Percentiles rank a stretch among this genome's conserved stretches.
These are phyloP conservation scores for Blastobotrys aristatus DNA, from an alignment of 1,139 yeast species.

Conservation along the genomic window DNA sequence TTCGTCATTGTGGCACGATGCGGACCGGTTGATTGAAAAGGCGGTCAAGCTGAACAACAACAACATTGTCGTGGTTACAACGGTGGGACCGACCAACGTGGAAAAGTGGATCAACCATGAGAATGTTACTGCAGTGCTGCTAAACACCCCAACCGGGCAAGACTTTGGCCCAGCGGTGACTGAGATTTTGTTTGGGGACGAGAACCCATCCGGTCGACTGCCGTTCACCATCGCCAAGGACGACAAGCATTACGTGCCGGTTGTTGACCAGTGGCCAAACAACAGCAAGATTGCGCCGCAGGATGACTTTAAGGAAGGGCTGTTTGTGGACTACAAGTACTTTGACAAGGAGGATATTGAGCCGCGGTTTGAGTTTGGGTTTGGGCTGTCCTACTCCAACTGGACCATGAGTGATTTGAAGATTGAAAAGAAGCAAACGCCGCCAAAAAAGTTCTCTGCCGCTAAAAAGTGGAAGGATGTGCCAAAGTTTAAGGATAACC, in stretches of 20 bases:
- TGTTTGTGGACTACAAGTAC: constrained; percentile 45
- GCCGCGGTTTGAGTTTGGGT: constrained; percentile 60
- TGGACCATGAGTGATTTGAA: constrained; percentile 1
- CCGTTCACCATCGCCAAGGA: constrained; percentile 63
- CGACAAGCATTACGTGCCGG: constrained; percentile 50
- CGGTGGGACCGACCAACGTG: constrained; percentile 57
- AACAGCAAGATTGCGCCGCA: constrained; percentile 47
- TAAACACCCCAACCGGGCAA: constrained; percentile 56
- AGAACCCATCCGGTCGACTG: constrained; percentile 56
- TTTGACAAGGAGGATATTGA: constrained; percentile 53
- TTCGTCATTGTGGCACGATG: constrained; percentile 54
- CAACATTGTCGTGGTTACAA: constrained; percentile 52
- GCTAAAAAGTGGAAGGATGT: constrained; percentile 20
- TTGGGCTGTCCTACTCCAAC: constrained; percentile 51
- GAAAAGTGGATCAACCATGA: constrained; percentile 57
- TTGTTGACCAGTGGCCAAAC: constrained; percentile 44
- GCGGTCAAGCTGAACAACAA: constrained; percentile 44
- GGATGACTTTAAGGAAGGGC: constrained; percentile 35
- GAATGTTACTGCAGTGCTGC: constrained; percentile 53
- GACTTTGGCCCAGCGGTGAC: constrained; percentile 46
- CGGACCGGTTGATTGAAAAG: constrained; percentile 48
- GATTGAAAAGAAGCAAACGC: constrained; percentile 37
- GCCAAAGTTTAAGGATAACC: constrained; percentile 42
- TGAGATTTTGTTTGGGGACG: constrained; percentile 52
- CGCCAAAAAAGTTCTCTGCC: constrained; percentile 49